These are phyloP conservation scores for Mycogone perniciosa DNA, from an alignment of 2,329 filamentous ascomycete species.

Conservation along the genomic window DNA sequence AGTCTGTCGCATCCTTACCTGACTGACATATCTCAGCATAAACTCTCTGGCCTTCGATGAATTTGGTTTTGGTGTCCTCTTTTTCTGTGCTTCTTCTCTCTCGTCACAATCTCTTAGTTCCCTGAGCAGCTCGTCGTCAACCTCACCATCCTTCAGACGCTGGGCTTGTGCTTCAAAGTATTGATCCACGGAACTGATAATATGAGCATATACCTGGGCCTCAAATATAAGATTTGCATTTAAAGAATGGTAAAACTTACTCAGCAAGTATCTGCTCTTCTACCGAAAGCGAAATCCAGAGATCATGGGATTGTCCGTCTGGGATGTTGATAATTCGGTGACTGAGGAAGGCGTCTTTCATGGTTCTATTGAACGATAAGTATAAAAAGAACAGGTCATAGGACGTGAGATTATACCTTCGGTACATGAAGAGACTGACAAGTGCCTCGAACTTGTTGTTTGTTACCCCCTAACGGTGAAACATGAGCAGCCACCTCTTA, in stretches of 20 bases:
- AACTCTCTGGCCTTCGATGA: background rate
- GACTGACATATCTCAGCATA: background rate
- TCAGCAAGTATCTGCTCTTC: conserved; percentile 22
- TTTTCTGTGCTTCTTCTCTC: conserved; percentile 17
- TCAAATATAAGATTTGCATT: background rate
- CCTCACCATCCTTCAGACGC: background rate
- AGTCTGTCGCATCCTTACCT: conserved; percentile 15
- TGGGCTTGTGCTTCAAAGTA: background rate
- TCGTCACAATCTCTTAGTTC: background rate
- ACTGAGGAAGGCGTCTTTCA: conserved; percentile 24
- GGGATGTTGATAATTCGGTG: conserved; percentile 22
- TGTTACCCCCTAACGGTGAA: conserved; percentile 7
- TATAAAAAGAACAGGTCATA: background rate
- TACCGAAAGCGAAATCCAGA: conserved; percentile 19
- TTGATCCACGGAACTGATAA: background rate
- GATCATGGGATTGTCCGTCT: conserved; percentile 4
- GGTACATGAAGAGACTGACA: conserved; percentile 21
- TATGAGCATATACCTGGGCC: background rate
- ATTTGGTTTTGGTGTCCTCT: background rate
- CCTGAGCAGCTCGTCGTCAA: background rate
- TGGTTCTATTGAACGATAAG: conserved; percentile 15
- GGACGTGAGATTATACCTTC: conserved; percentile 17
- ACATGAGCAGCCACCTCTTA: background rate
- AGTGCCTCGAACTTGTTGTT: conserved; percentile 18
- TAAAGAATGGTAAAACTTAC: conserved; percentile 15